Percentiles rank a stretch among this genome's conserved stretches.
phyloP scores from a whole-genome alignment of 2,329 filamentous ascomycete species.

The Neofusicoccum kwambonambiense region DNA sequence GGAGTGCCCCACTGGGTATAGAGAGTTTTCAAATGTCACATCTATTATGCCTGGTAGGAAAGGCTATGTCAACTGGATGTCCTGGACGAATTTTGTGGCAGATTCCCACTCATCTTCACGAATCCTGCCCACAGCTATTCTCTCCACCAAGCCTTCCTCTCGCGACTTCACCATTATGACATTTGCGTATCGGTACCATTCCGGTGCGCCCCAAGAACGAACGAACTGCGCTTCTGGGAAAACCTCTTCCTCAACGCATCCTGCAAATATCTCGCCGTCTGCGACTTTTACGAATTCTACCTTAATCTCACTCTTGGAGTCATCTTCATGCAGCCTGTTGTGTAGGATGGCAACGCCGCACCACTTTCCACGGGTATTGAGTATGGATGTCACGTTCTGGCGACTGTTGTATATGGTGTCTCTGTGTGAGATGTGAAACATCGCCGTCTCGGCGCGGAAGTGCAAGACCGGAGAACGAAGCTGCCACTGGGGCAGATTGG shows the following conservation, averaged over 20 bases:
- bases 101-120: neutral
- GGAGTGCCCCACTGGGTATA: no score
- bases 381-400: neutral
- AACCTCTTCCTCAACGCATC: conserved; percentile 9
- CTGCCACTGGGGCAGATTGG: neutral
- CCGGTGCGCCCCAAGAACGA: neutral
- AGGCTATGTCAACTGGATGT: neutral
- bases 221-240: neutral
- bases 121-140: conserved; percentile 10
- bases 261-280: conserved; percentile 50
- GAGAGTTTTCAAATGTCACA: no score
- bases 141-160: neutral
- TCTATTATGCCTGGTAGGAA: no score
- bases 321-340: neutral
- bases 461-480: neutral
- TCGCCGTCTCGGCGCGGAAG: neutral
- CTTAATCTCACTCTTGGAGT: conserved; percentile 43
- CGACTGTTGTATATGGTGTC: neutral
- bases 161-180: neutral
- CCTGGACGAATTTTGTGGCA: neutral
- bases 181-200: neutral
- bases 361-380: neutral
- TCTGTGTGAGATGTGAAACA: neutral
- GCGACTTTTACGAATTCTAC: conserved; percentile 51
- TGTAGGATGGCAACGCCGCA: neutral